These are phyloP conservation scores for Paracamarosporium sp. DNA, from an alignment of 2,329 filamentous ascomycete species.

Conservation along the genomic window DNA sequence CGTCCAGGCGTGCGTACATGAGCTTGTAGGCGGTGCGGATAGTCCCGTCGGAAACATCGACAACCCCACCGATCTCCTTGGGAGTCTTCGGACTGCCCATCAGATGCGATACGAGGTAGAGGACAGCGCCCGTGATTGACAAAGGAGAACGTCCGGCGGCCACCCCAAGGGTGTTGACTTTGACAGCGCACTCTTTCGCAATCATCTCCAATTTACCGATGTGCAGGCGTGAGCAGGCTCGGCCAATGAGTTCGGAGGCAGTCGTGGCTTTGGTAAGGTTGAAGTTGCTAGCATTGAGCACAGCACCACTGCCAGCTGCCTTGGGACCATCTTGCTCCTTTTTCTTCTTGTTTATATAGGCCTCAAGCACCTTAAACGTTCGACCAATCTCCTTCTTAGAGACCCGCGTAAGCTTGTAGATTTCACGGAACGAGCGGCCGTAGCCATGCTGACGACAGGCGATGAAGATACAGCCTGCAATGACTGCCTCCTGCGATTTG, in stretches of 20 bases:
- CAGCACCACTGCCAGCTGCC: constrained; percentile 47
- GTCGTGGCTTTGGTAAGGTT: constrained; percentile 78
- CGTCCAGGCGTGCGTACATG: constrained; percentile 76
- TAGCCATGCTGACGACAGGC: constrained; percentile 89
- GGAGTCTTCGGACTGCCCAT: constrained; percentile 79
- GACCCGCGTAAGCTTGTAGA: constrained; percentile 90
- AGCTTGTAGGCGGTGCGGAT: constrained; percentile 96
- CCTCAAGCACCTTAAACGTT: constrained; percentile 85
- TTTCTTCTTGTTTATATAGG: constrained; percentile 76
- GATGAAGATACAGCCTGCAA: constrained; percentile 97
- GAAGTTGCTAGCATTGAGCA: constrained; percentile 64
- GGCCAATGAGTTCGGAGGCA: constrained; percentile 83
- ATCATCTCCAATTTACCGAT: constrained; percentile 81
- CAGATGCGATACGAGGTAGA: constrained; percentile 92
- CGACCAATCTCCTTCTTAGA: constrained; percentile 97
- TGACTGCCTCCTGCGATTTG: constrained; percentile 91
- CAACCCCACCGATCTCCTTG: constrained; percentile 85
- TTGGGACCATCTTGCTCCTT: constrained; percentile 33
- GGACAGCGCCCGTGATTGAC: constrained; percentile 92
- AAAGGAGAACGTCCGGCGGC: constrained; percentile 92
- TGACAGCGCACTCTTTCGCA: constrained; percentile 77
- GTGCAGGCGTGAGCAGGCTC: constrained; percentile 85
- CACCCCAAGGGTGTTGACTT: constrained; percentile 77
- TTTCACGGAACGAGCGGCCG: constrained; percentile 90
- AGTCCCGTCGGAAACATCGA: constrained; percentile 93